These are phyloP conservation scores for Vaucheria bursata DNA, from an alignment of 352 stramenopile genomes.

Conservation along the genomic window DNA sequence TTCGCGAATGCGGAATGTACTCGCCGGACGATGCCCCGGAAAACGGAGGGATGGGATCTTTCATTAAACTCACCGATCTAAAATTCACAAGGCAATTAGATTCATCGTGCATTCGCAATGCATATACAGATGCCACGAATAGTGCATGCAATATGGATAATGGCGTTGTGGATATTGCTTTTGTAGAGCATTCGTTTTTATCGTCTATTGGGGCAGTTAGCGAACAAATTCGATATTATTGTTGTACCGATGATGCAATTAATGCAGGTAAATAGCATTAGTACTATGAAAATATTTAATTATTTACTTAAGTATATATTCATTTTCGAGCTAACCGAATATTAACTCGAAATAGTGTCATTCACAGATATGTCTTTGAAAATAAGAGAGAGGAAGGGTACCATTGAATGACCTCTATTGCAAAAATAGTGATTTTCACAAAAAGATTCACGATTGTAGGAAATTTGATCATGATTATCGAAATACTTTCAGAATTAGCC, in stretches of 20 bases:
- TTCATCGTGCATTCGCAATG: neutral
- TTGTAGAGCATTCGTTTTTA: conserved; percentile 5
- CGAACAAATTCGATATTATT: conserved; percentile 24
- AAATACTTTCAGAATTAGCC: no score
- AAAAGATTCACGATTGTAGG: no score
- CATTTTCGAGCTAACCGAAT: no score
- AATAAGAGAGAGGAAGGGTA: no score
- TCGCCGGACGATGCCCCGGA: neutral
- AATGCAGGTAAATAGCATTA: neutral
- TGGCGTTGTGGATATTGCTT: neutral
- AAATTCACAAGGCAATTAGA: neutral
- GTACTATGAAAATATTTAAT: no score
- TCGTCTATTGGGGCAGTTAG: conserved; percentile 6
- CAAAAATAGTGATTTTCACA: no score
- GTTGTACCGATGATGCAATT: conserved; percentile 16
- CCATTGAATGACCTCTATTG: no score
- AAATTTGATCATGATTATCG: no score
- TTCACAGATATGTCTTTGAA: no score
- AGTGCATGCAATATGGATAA: neutral
- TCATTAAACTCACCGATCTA: neutral
- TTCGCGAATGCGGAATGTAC: conserved; percentile 36
- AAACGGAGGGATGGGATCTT: neutral
- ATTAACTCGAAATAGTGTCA: no score
- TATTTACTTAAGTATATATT: no score
- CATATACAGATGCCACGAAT: neutral